Evolutionary conservation across 2,329 filamentous ascomycete genomes (phyloP), one percentile per base, ranked within the genome.

Genomic region (Myotisia sp.): DNA sequence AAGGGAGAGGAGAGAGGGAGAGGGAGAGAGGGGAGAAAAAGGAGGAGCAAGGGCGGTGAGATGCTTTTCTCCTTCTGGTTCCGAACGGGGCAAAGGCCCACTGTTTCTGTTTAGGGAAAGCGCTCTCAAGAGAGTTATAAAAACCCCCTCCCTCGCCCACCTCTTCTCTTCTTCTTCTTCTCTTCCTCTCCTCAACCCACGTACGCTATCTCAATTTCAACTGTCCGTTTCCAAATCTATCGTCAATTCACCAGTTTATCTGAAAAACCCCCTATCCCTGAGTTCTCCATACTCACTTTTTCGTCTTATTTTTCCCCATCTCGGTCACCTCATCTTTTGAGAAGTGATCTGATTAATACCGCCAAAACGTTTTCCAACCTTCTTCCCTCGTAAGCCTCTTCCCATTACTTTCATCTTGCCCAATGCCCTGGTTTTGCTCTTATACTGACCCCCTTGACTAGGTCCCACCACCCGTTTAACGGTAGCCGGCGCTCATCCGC

Each of bases 301-400:
- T 39, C 31, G 22, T 29, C 34, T 29, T 33, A 32, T 24, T 18
- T 31, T 23, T 23, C 33, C 30, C 34, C 36, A 21, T 37, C 38
- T 35, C 44, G 42, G 40, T 40, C 41, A 42, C 42, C 43, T 37
- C 40, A 35, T 42, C 40, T 31, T 34, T 37, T 38, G 44, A 30
- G 27, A 65, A 60, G 52, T 68, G 75, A 74, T 65, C 79, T 76
- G 64, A 54, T 47, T 34, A 56, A 54, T 49, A 70, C 68, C 77
- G 79, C 72, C 83, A 93, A 82, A 67, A 93, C 84, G 86, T 94
- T 93, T 79, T 87, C 85, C 71, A 94, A 92, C 68, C 79, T 92
- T 53, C 79, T 94, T 51, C 90, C 90, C 74, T 93, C 85, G 86
- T 93, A 73, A 61, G 84, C 19, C 20, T 22, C 26, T 34, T 42